Evolutionary conservation across 2,329 filamentous ascomycete species (phyloP), one percentile per base, ranked within the genome.

Genomic region (Pyrenophora seminiperda): DNA sequence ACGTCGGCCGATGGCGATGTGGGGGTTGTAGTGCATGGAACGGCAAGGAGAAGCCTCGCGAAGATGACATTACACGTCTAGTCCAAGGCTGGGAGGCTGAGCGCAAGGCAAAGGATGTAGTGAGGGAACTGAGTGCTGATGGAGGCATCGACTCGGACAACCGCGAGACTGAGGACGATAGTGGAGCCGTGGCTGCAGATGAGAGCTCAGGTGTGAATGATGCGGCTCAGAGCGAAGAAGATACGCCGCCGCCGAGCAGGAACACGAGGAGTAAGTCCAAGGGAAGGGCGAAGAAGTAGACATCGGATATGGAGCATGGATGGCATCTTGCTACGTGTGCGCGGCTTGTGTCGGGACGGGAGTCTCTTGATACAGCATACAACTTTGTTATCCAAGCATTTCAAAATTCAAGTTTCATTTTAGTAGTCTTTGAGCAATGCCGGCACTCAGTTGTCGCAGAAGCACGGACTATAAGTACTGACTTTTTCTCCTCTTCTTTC

Each of bases 1-100:
- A 97, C 42, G 67, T 99, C 1, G 94, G 93, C 2, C 80, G 81
- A 54, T 99, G 94, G 94, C 85, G 87, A 53, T 99, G 94, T 73
- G 88, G 90, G 70, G 84, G 84, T n/a, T 99, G 94, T 67, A 86
- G 87, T 7, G 79, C 84, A 1, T 81, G 82, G 76, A 99, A 99
- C 69, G 93, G 93, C 0, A 84, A 89, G 64, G 84, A 91, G 62
- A 89, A 93, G 70, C 83, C 85, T 7, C 84, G 84, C 59, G 84
- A 87, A 66, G 87, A 93, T 42, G 87, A 93, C 42, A 79, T 93
- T 9, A 58, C 57, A 1, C 50, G 49, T 9, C 44, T 72, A 15
- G 68, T 71, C 0, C 56, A 69, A 38, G 57, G 50, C 9, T 72
- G 67, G 69, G 70, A 70, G 40, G 62, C 83, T 34, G 84, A 88